Base-by-base conservation (phyloP, 257 asterid genomes). In the Fraxinus pennsylvanica region DNA sequence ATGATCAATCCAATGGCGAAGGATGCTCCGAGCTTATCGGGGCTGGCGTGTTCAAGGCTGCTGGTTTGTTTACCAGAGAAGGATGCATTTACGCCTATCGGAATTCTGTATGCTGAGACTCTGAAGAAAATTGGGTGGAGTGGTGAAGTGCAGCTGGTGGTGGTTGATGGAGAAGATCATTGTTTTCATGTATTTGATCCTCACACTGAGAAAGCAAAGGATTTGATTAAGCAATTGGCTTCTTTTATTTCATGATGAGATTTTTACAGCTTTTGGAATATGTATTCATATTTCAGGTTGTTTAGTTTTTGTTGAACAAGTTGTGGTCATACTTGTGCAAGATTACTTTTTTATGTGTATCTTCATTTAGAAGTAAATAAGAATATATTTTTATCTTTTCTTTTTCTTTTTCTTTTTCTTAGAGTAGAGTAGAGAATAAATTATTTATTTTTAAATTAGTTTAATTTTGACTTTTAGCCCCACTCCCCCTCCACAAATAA, bases 121-220 rank as follows among this genome's bases (percentile, higher is more conserved):
- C 29, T 83, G 77, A 83, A 83, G 76, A 74, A 59, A 27, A 76
- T 74, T 54, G 76, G 71, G 1, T 80, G 74, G 76, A 59, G 57
- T 15, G 78, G 85, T 13, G 80, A 82, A 15, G 57, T 82, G 17
- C 78, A 66, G 74, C 21, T 74, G 1, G 45, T 82, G 6, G 71
- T 45, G 41, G 75, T 82, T 15, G 82, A 82, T 70, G 83, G 85
- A 6, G 82, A 78, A 68, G 66, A 76, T 33, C 85, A 82, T 43
- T 74, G 76, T 22, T 82, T 78, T 72, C 74, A 78, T 1, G 2
- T 68, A 2, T 9, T 41, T 5, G 10, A 74, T 32, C 80, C 82
- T 6, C 65, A 76, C 17, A 6, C 71, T 71, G 75, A 76, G 77
- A 81, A 59, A 36, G 80, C 80, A 15, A 71, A 50, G 76, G 66